A percentile compares a stretch with the other conserved stretches of the same genome.
Conservation (phyloP, 148 eudicot genomes). For the Nyssa sinensis region DNA sequence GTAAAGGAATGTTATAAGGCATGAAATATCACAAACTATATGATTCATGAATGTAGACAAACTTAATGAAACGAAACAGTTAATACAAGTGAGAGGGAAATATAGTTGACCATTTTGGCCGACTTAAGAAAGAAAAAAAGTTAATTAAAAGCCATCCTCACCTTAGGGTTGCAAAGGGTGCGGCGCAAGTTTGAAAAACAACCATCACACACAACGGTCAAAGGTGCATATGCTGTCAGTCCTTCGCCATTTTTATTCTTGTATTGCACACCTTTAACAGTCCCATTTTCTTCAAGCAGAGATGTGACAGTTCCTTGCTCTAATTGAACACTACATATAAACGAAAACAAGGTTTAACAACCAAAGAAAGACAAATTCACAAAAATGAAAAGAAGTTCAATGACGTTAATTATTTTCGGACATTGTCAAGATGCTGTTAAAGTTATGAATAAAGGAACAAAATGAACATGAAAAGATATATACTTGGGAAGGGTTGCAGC, state of each 20-base stretch:
- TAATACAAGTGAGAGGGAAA: not conserved
- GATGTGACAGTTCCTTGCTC: slow-evolving; percentile 50
- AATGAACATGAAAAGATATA: not conserved
- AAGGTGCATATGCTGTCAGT: slow-evolving; percentile 18
- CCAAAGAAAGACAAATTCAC: not conserved
- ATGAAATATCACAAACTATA: not conserved
- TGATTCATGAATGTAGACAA: not conserved
- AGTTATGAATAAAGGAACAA: not conserved
- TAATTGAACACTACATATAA: slow-evolving; percentile 44
- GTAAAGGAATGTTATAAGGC: not conserved
- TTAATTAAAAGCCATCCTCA: slow-evolving; percentile 9
- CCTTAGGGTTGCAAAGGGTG: slow-evolving; percentile 29
- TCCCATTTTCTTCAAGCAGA: slow-evolving; percentile 17
- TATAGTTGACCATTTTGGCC: not conserved
- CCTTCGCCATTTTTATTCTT: slow-evolving; percentile 19
- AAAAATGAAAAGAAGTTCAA: not conserved
- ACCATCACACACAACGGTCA: slow-evolving; percentile 25
- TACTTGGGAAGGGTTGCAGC: slow-evolving; percentile 28
- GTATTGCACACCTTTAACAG: slow-evolving; percentile 20
- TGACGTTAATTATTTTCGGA: not conserved
- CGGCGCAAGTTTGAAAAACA: slow-evolving; percentile 66
- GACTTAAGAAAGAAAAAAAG: not conserved
- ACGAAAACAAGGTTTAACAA: slow-evolving; percentile 4
- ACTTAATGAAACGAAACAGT: not conserved
- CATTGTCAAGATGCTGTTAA: not conserved